These are phyloP conservation scores for Penicillium sp. DNA, from an alignment of 2,329 filamentous ascomycete genomes.

Conservation along the genomic window DNA sequence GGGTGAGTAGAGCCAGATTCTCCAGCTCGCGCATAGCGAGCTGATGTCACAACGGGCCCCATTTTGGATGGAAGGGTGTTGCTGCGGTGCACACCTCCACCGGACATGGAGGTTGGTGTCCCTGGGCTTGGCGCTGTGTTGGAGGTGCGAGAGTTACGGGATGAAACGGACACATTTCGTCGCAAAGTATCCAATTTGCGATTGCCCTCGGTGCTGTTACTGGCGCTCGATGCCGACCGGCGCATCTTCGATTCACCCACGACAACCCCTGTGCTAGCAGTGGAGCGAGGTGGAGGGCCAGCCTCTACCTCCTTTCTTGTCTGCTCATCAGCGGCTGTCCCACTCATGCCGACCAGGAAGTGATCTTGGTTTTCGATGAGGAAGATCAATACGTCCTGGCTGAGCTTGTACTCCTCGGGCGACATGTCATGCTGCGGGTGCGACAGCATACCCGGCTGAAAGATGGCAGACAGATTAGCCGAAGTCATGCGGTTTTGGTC, in stretches of 20 bases:
- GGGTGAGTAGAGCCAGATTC: constrained; percentile 48
- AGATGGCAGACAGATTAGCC: constrained; percentile 89
- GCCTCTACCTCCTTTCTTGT: constrained; percentile 64
- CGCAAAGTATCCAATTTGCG: constrained; percentile 70
- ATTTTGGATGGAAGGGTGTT: constrained; percentile 92
- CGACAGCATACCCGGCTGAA: constrained; percentile 92
- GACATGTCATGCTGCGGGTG: constrained; percentile 95
- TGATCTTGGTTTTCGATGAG: constrained; percentile 97
- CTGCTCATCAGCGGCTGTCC: constrained; percentile 90
- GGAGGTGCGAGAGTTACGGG: constrained; percentile 73
- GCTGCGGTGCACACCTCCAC: constrained; percentile 62
- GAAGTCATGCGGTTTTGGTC: constrained; percentile 97
- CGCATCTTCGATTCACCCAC: constrained; percentile 46
- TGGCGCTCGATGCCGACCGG: constrained; percentile 80
- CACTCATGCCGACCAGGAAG: constrained; percentile 97
- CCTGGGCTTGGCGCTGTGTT: constrained; percentile 64
- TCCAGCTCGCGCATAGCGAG: constrained; percentile 58
- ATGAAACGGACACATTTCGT: constrained; percentile 87
- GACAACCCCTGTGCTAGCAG: constrained; percentile 9
- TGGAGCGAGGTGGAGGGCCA: constrained; percentile 48
- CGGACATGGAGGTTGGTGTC: constrained; percentile 51
- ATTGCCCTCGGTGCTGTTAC: constrained; percentile 80
- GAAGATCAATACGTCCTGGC: constrained; percentile 95
- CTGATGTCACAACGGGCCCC: constrained; percentile 64
- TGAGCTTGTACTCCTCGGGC: constrained; percentile 85